Base-by-base conservation (phyloP, 169 alveolate species). In the Theileria annulata region DNA sequence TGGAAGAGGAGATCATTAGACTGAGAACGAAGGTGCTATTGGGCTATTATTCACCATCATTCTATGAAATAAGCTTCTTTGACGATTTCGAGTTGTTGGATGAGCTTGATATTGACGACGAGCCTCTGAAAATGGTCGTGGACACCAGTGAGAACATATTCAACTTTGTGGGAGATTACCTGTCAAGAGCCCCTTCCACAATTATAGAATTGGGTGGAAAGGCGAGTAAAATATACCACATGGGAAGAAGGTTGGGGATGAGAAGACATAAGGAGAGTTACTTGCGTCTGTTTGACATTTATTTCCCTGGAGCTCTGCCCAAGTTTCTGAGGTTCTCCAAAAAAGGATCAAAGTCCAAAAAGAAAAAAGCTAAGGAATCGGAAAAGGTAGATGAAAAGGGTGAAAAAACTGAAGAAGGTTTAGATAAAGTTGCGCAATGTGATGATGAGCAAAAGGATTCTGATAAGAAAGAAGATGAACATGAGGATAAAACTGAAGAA, bases 221-320 rank as follows among this genome's bases (percentile, higher is more conserved):
- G 21, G 23, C 77, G 13, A 75, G 67, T 21, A 76, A 80, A 10
- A 19, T 13, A 19, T 21, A 60, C 31, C 68, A 51, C 51, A 64
- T 21, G 15, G 42, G 79, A 15, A 3, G 33, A 9, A 0, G 3
- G 1, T 15, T 56, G 25, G 79, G 68, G 13, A 59, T 47, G 48
- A 74, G 67, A 49, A 72, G 62, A 30, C 62, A 76, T 37, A 80
- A 75, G 27, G 88, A 80, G 75, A 80, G 84, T 37, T 62, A 75
- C 33, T 58, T 80, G 75, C 63, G 75, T n/a, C 63, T 80, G 51
- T 77, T 80, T 9, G 89, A 82, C 42, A 74, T 71, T 56, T 49
- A 60, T 25, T 82, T 71, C 71, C 89, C 89, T 4, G 89, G 89
- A 10, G 47, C 89, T 0, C 75, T 76, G 30, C 89, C 89, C 12